Evolutionary conservation across 352 stramenopile species (phyloP).

Genomic region (Globisporangium cederbergense): DNA sequence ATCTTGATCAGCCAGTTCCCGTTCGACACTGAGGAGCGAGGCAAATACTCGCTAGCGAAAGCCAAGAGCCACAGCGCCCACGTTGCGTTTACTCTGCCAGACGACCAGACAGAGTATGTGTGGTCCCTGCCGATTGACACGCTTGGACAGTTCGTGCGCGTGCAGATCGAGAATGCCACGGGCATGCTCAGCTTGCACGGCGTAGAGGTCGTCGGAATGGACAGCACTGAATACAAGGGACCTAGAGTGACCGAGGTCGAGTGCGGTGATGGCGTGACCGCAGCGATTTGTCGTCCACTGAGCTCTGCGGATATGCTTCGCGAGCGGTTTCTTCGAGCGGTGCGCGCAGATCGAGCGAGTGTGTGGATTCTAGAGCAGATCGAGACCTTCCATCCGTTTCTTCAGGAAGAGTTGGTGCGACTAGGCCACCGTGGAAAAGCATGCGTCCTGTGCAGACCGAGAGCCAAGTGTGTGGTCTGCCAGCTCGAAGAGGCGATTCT

Average conservation of each 20-base stretch:
- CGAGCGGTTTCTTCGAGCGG: constrained; percentile 51
- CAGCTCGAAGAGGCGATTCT: constrained; percentile 7
- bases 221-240: constrained; percentile 42
- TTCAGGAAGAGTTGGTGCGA: constrained; percentile 8
- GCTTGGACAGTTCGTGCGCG: constrained; percentile 48
- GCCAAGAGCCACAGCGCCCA: constrained; percentile 52
- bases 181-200: constrained; percentile 46
- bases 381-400: constrained; percentile 63
- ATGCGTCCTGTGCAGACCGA: constrained; percentile 26
- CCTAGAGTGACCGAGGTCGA: constrained; percentile 52
- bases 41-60: constrained; percentile 56
- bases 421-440: background rate
- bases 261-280: constrained; percentile 50
- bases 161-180: constrained; percentile 54
- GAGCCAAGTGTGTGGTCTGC: constrained; percentile 14
- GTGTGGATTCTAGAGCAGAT: constrained; percentile 53
- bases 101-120: constrained; percentile 25
- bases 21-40: constrained; percentile 60
- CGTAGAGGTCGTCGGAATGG: constrained; percentile 48
- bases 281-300: constrained; percentile 51
- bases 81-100: constrained; percentile 30
- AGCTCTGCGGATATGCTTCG: constrained; percentile 33
- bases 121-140: constrained; percentile 55
- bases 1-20: constrained; percentile 50
- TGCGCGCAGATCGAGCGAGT: constrained; percentile 46